Percentiles rank a stretch among this genome's conserved stretches.
Evolutionary conservation across 2,329 filamentous ascomycete genomes (phyloP).

Genomic region (Salinomyces thailandicus): DNA sequence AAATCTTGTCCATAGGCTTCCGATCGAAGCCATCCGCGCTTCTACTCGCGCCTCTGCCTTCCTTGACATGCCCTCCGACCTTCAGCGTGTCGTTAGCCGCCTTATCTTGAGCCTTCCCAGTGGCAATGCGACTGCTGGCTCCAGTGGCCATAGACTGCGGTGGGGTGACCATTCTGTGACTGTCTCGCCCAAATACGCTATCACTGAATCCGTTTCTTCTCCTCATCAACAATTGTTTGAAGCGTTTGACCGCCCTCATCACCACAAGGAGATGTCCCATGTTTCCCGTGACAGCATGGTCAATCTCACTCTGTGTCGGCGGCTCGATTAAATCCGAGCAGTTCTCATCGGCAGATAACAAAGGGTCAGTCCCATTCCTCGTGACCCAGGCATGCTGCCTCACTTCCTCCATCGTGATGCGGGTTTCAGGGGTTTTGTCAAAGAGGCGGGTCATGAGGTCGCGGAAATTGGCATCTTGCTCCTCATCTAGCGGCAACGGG

Average conservation of each 20-base stretch:
- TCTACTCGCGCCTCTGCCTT: neutral
- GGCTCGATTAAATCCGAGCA: constrained; percentile 68
- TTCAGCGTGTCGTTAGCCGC: neutral
- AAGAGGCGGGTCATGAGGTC: constrained; percentile 66
- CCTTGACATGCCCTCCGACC: neutral
- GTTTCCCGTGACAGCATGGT: constrained; percentile 79
- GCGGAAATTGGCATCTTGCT: constrained; percentile 56
- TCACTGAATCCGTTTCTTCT: constrained; percentile 46
- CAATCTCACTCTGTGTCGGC: constrained; percentile 83
- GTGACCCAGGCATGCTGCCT: constrained; percentile 94
- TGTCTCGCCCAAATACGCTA: constrained; percentile 49
- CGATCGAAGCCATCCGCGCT: constrained; percentile 45
- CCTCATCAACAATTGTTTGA: constrained; percentile 62
- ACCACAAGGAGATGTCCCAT: constrained; percentile 80
- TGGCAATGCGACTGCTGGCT: neutral
- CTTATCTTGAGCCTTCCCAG: neutral
- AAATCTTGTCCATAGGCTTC: constrained; percentile 36
- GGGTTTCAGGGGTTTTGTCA: constrained; percentile 72
- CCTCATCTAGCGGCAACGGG: constrained; percentile 49
- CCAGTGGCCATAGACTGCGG: constrained; percentile 38
- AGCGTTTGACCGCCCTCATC: constrained; percentile 82
- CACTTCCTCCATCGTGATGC: constrained; percentile 73
- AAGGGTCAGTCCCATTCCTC: constrained; percentile 60
- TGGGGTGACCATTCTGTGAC: constrained; percentile 46
- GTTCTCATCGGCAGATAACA: constrained; percentile 77